Base-by-base conservation (phyloP, 2,329 filamentous ascomycete genomes). In the Ophiocordyceps australis region DNA sequence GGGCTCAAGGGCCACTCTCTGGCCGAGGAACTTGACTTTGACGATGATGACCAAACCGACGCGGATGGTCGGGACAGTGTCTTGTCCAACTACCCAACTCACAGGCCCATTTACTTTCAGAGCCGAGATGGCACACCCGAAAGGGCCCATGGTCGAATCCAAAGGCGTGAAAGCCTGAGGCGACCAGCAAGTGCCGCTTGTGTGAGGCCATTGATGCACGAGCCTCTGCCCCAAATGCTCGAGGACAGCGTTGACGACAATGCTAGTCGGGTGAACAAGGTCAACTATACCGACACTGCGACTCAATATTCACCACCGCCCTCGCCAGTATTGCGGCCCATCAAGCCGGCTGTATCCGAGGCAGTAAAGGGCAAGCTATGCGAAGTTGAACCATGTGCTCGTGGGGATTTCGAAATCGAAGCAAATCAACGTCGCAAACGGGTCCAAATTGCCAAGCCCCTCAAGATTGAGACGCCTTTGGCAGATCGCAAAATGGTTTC, bases 21-120 rank as follows among this genome's bases (percentile, higher is more conserved):
- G 21, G 89, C 89, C 1, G 85, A 95, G 38, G 89, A 98, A 52
- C 63, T 98, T 28, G 74, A 80, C 33, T 78, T 93, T 33, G 79
- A 86, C 29, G 80, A 85, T 17, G 62, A 68, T 22, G 65, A 70
- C 28, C 57, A 78, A 33, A 75, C 77, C 19, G 74, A 85, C 34
- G 65, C 74, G 23, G 76, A 81, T 25, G 73, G 74, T 2, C 67
- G 72, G 20, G 65, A 74, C 29, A 76, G 68, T 32, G 57, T 60
- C 11, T 39, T 72, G 25, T 74, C 70, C 3, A 50, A 54, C 29
- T 40, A 48, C 26, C 41, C 46, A 7, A 50, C 55, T 17, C 43
- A 49, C 24, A 49, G 51, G 12, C n/a, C n/a, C n/a, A n/a, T n/a
- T n/a, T 49, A 52, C 14, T 68, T 70, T 35, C 49, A 47, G 28